Evolutionary conservation across 768 basidiomycete genomes (phyloP).

Genomic region (Pholiota microspora): DNA sequence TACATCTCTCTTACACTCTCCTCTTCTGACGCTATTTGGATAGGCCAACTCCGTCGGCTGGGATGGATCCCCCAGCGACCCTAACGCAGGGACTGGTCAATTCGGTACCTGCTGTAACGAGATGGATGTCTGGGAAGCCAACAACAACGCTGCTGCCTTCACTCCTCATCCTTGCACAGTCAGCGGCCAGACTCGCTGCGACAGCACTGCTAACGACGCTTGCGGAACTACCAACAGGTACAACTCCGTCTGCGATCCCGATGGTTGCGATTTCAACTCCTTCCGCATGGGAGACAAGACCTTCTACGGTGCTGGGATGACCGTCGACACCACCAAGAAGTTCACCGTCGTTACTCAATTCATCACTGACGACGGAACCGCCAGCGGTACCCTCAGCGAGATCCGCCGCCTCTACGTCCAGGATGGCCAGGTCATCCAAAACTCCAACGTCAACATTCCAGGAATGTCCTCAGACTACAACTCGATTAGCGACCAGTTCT

Average conservation of each 20-base stretch:
- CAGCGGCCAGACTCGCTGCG: conserved; percentile 40
- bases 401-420: conserved; percentile 58
- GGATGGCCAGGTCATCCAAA: conserved; percentile 48
- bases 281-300: conserved; percentile 47
- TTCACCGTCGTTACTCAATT: conserved; percentile 63
- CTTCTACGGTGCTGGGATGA: conserved; percentile 48
- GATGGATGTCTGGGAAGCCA: conserved; percentile 64
- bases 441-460: conserved; percentile 45
- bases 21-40: neutral
- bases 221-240: conserved; percentile 39
- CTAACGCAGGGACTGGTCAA: conserved; percentile 45
- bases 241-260: conserved; percentile 48
- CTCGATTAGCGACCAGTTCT: conserved; percentile 50
- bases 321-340: conserved; percentile 47
- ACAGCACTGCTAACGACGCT: conserved; percentile 25
- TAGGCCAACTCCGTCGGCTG: conserved; percentile 50
- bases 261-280: conserved; percentile 64
- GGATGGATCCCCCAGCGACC: conserved; percentile 31
- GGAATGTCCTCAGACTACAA: conserved; percentile 35
- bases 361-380: conserved; percentile 43
- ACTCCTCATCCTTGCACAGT: conserved; percentile 51
- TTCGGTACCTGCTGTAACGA: conserved; percentile 56
- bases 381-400: conserved; percentile 46
- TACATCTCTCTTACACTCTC: neutral
- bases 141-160: conserved; percentile 47